These are phyloP conservation scores for Sporothrix pseudoabietina DNA, from an alignment of 2,329 filamentous ascomycete genomes.

Conservation along the genomic window DNA sequence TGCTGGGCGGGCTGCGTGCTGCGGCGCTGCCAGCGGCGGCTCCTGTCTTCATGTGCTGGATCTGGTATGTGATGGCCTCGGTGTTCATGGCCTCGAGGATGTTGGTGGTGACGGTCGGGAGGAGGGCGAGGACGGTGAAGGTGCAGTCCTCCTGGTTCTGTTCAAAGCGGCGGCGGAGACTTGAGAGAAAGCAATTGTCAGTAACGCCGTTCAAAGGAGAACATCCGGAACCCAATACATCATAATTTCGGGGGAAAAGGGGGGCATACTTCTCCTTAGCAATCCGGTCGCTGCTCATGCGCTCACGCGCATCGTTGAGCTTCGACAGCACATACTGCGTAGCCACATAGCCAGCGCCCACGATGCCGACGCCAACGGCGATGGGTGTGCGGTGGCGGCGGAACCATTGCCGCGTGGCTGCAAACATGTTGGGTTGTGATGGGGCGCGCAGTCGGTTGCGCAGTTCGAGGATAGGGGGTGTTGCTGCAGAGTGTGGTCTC, in stretches of 20 bases:
- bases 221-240: neutral
- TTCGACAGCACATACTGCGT: slow-evolving; percentile 91
- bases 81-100: slow-evolving; percentile 86
- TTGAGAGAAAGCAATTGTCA: slow-evolving; percentile 52
- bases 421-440: slow-evolving; percentile 53
- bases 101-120: slow-evolving; percentile 88
- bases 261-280: slow-evolving; percentile 88
- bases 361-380: slow-evolving; percentile 81
- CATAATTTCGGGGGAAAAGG: slow-evolving; percentile 37
- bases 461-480: slow-evolving; percentile 28
- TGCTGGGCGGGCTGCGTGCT: slow-evolving; percentile 58
- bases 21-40: slow-evolving; percentile 45
- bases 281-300: slow-evolving; percentile 94
- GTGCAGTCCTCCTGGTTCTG: slow-evolving; percentile 99
- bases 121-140: slow-evolving; percentile 92
- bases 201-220: neutral
- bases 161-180: slow-evolving; percentile 91
- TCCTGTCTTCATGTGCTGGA: slow-evolving; percentile 85
- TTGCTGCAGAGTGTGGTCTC: neutral
- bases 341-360: slow-evolving; percentile 88
- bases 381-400: slow-evolving; percentile 88
- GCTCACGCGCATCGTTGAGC: slow-evolving; percentile 89
- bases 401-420: slow-evolving; percentile 84
- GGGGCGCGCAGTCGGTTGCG: slow-evolving; percentile 13
- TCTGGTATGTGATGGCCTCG: slow-evolving; percentile 87